Base-by-base conservation (phyloP, 2,329 filamentous ascomycete species). In the Colletotrichum theobromicola region DNA sequence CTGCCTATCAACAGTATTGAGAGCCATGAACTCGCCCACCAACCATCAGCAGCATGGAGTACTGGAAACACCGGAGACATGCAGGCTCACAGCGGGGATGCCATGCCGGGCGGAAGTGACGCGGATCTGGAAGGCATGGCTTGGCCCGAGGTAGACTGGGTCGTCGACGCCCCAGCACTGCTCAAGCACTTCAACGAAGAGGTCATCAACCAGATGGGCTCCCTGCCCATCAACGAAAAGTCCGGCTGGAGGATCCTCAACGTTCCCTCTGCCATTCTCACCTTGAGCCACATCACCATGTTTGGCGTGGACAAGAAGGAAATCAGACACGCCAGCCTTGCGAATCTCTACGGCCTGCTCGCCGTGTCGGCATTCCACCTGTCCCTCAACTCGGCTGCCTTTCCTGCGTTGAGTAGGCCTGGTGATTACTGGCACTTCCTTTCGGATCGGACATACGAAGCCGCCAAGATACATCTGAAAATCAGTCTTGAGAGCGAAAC, bases 181-280 rank as follows among this genome's bases (percentile, higher is more conserved):
- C 50, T 70, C 7, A 65, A 60, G 7, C 68, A 65, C 24, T 70
- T 70, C n/a, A 32, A 70, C 12, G 61, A 70, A 18, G 50, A 66
- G n/a, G 61, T 66, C 4, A 70, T 70, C 18, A 65, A 58, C 12
- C 61, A 70, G 21, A 70, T 70, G 46, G 61, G 68, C 7, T 70
- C 68, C 6, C 15, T 46, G 4, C 68, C 61, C 4, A 65, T 70
- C 26, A 58, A 66, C 32, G 68, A 70, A 32, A 70, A 70, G 26
- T 66, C 68, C 7, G 50, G 46, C 6, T 65, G 50, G 68, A 65
- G 61, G 12, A 66, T 70, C n/a, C 53, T 70, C 34, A 70, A 65
- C 13, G 16, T 46, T 26, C 61, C 46, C 12, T 66, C 60, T 12
- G 50, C 61, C 7, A 70, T 70, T 7, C 50, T 70, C 32, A 70